Evolutionary conservation across 2,329 filamentous ascomycete species (phyloP).

Genomic region (Colletotrichum scovillei): DNA sequence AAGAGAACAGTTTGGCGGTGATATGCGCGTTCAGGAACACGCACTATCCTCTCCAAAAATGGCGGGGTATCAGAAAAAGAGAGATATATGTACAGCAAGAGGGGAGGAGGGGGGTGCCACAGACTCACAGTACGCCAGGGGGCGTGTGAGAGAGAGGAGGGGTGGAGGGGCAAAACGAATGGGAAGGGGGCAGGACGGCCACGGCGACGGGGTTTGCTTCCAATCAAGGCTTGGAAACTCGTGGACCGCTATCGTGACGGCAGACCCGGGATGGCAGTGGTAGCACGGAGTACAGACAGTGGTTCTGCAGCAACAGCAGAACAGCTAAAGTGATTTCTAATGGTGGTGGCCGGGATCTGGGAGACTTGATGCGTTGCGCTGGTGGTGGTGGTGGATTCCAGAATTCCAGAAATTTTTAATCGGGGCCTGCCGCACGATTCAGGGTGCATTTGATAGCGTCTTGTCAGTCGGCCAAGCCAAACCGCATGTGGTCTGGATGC

Average conservation of each 20-base stretch:
- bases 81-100: conserved; percentile 17
- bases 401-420: conserved; percentile 24
- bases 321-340: conserved; percentile 26
- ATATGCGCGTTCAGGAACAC: conserved; percentile 36
- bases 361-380: not conserved
- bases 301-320: not conserved
- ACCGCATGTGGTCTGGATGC: not conserved
- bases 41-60: conserved; percentile 31
- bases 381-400: conserved; percentile 27
- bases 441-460: conserved; percentile 8
- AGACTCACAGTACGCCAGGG: not conserved
- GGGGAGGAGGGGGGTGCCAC: not conserved
- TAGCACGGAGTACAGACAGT: not conserved
- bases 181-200: not conserved
- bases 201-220: conserved; percentile 26
- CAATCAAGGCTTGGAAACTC: conserved; percentile 16
- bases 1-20: conserved; percentile 93
- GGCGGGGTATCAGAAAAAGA: conserved; percentile 35
- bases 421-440: conserved; percentile 22
- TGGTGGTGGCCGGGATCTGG: conserved; percentile 25
- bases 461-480: not conserved
- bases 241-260: conserved; percentile 23
- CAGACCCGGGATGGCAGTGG: not conserved
- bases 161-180: conserved; percentile 27
- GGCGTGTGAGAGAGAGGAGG: conserved; percentile 1